Evolutionary conservation across 257 asterid species (phyloP).

Genomic region (Solanum chilense): DNA sequence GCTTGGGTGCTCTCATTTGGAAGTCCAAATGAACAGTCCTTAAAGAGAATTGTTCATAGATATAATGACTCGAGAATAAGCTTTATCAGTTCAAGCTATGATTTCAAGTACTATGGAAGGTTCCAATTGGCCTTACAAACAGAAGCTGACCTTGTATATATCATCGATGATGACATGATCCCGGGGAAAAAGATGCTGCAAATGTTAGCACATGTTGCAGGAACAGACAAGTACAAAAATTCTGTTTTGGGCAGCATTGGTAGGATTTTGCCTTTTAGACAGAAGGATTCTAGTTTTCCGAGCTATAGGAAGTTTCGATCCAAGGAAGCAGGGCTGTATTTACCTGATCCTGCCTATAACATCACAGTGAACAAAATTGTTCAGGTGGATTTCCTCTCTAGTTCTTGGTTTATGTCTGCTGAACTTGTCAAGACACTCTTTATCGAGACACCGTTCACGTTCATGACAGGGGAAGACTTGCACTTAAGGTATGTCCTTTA

Average conservation of each 20-base stretch:
- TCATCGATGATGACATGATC: constrained; percentile 89
- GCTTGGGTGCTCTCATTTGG: constrained; percentile 94
- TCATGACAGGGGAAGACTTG: constrained; percentile 91
- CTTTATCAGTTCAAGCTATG: constrained; percentile 68
- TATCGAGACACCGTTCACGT: constrained; percentile 87
- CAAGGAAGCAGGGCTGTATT: constrained; percentile 83
- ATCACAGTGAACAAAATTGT: constrained; percentile 55
- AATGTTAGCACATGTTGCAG: constrained; percentile 73
- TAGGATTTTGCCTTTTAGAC: constrained; percentile 78
- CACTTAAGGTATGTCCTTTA: constrained; percentile 60
- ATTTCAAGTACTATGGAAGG: constrained; percentile 89
- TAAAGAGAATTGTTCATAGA: constrained; percentile 49
- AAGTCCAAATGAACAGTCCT: constrained; percentile 59
- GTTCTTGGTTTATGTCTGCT: constrained; percentile 91
- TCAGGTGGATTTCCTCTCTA: constrained; percentile 85
- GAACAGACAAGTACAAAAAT: constrained; percentile 79
- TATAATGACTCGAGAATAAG: constrained; percentile 69
- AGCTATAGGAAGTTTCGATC: constrained; percentile 89
- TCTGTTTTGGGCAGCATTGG: constrained; percentile 90
- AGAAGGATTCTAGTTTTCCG: constrained; percentile 70
- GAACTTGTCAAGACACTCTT: constrained; percentile 82
- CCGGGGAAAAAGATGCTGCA: constrained; percentile 82
- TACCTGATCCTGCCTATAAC: constrained; percentile 97
- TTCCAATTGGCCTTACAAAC: constrained; percentile 94
- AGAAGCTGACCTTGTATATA: constrained; percentile 70